Base-by-base conservation (phyloP, 148 eudicot species). In the Camellia japonica region DNA sequence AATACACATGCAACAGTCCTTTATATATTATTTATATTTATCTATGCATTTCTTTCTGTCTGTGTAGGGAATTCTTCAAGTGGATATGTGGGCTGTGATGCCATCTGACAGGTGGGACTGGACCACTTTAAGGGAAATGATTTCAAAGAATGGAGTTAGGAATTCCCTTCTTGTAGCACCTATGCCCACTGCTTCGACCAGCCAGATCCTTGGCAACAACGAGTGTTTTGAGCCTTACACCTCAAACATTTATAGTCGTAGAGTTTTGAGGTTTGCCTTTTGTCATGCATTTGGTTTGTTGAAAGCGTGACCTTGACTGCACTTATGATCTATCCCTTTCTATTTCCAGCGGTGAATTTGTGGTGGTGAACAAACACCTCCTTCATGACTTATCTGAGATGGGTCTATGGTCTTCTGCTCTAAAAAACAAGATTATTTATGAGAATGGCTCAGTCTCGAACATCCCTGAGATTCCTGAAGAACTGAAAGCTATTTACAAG, bases 191-290 rank as follows among this genome's bases (percentile, higher is more conserved):
- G 98, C 98, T 77, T 93, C 98, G 67, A 93, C 97, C 41, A 93
- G 97, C 81, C 97, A 94, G 82, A 93, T 94, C 81, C 97, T 94
- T 46, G 98, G 98, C 68, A 94, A 94, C 82, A 94, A 94, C 54
- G 97, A 94, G 75, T 93, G 98, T 71, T 93, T 94, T 90, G 98
- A 94, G 85, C 98, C 98, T 56, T 94, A 94, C 80, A 94, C 97
- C 38, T 93, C 97, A 19, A 94, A 94, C 84, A 93, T 94, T 63
- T 94, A 94, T 70, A 93, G 94, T 72, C 90, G 98, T 61, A 85
- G 98, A 84, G 98, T 94, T 75, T 80, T 94, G 42, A 94, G 98
- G 98, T 94, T 60, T 69, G 80, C 12, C 44, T n/a, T 6, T 43
- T 69, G 20, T 69, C 20, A 15, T 6, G 72, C 46, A 47, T 43